A percentile compares a stretch with the other conserved stretches of the same genome.
Evolutionary conservation across 1,284 basidiomycete species (phyloP).

Genomic region (Pholiota adiposa): DNA sequence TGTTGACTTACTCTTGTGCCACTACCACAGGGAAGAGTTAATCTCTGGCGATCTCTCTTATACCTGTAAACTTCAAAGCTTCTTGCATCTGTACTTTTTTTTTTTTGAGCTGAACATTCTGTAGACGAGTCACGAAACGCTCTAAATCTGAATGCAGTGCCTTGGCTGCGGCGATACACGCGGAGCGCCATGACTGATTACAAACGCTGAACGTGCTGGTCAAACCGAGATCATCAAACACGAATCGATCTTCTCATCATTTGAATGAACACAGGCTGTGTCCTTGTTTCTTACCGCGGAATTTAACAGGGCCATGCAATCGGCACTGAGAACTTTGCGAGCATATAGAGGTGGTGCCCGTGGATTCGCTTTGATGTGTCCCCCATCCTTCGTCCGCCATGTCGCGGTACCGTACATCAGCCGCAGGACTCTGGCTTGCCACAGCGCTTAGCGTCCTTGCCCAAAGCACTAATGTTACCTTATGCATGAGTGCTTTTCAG

Average conservation of each 20-base stretch:
- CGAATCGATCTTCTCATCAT: constrained; percentile 10
- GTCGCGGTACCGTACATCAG: constrained; percentile 16
- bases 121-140: neutral
- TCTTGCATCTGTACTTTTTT: neutral
- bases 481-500: constrained; percentile 34
- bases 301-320: constrained; percentile 2
- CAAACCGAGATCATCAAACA: neutral
- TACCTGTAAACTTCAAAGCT: too few species aligned
- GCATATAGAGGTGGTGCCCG: neutral
- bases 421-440: constrained; percentile 19
- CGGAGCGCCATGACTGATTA: neutral
- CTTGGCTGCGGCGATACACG: neutral
- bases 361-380: neutral
- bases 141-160: neutral
- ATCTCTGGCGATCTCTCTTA: too few species aligned
- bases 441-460: constrained; percentile 24
- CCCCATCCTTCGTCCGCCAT: constrained; percentile 16
- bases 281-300: constrained; percentile 2
- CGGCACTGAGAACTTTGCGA: constrained; percentile 16
- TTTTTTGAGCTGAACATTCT: neutral
- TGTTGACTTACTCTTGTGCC: too few species aligned
- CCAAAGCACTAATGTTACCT: constrained; percentile 40
- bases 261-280: constrained; percentile 15
- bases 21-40: too few species aligned
- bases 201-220: neutral